A percentile compares a stretch with the other conserved stretches of the same genome.
These are phyloP conservation scores for Apiotrichum veenhuisii DNA, from an alignment of 1,284 basidiomycete genomes.

Conservation along the genomic window DNA sequence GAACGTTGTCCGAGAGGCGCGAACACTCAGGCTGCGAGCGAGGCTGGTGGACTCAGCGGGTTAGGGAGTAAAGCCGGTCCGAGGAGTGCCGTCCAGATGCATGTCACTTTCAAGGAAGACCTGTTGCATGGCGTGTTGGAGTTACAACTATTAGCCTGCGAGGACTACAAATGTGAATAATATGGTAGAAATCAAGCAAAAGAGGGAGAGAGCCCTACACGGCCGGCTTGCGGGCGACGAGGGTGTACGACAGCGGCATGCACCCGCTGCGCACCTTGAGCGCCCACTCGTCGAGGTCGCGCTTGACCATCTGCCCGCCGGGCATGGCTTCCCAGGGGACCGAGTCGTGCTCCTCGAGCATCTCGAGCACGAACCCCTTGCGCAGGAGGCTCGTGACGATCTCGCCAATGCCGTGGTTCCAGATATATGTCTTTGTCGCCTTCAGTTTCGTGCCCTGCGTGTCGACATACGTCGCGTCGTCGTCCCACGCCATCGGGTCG, in stretches of 20 bases:
- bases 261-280: slow-evolving; percentile 3
- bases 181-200: too few relatives aligned
- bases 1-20: too few relatives aligned
- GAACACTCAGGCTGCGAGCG: too few relatives aligned
- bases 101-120: too few relatives aligned
- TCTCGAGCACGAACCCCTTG: slow-evolving; percentile 1
- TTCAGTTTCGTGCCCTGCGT: neutral
- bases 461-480: neutral
- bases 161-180: too few relatives aligned
- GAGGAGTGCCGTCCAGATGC: too few relatives aligned
- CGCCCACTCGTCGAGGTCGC: slow-evolving; percentile 8
- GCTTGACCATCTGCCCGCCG: neutral
- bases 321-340: slow-evolving; percentile 7
- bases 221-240: slow-evolving; percentile 3
- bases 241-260: slow-evolving; percentile 3
- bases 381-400: neutral
- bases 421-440: slow-evolving; percentile 1
- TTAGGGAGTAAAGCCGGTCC: too few relatives aligned
- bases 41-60: too few relatives aligned
- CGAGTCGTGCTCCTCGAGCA: slow-evolving; percentile 6
- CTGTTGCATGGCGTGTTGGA: too few relatives aligned
- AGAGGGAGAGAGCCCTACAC: neutral
- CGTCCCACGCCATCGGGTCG: neutral
- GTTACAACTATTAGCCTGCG: neutral
- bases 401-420: slow-evolving; percentile 8